These are phyloP conservation scores for Allium cepa DNA, from an alignment of 106 monocot species.

Conservation along the genomic window DNA sequence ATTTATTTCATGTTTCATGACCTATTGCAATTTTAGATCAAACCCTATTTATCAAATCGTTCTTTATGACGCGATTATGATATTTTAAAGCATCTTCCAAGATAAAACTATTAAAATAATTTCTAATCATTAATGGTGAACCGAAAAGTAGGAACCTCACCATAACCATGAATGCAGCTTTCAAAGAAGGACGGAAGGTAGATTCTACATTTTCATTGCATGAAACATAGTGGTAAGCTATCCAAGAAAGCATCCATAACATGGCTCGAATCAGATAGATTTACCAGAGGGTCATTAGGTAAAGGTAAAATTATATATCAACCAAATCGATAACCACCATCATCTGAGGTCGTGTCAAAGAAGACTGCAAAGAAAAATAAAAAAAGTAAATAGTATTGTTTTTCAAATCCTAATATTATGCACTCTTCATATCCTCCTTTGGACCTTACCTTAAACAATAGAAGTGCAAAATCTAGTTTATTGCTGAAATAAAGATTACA, in stretches of 20 bases:
- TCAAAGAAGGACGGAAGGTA: constrained; percentile 87
- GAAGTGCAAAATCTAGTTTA: no score
- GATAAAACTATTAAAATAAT: no score
- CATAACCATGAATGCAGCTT: constrained; percentile 95
- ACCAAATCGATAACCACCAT: constrained; percentile 90
- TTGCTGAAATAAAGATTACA: no score
- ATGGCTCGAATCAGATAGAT: constrained; percentile 83
- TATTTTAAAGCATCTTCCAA: no score
- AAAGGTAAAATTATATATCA: constrained; percentile 89
- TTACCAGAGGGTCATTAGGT: constrained; percentile 96
- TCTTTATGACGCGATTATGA: no score
- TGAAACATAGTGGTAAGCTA: constrained; percentile 93
- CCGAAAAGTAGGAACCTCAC: constrained; percentile 23
- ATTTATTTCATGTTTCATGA: no score
- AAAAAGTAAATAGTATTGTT: constrained; percentile 10
- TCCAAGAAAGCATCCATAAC: constrained; percentile 90
- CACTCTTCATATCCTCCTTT: no score
- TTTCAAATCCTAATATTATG: background rate
- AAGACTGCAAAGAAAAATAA: constrained; percentile 39
- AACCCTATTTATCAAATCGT: no score
- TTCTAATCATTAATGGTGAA: no score
- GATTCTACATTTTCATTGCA: constrained; percentile 83
- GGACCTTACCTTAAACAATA: no score
- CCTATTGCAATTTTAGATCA: no score
- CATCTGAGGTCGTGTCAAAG: constrained; percentile 96